Conservation (phyloP, 2,329 filamentous ascomycete species). For the Diplodia corticola region DNA sequence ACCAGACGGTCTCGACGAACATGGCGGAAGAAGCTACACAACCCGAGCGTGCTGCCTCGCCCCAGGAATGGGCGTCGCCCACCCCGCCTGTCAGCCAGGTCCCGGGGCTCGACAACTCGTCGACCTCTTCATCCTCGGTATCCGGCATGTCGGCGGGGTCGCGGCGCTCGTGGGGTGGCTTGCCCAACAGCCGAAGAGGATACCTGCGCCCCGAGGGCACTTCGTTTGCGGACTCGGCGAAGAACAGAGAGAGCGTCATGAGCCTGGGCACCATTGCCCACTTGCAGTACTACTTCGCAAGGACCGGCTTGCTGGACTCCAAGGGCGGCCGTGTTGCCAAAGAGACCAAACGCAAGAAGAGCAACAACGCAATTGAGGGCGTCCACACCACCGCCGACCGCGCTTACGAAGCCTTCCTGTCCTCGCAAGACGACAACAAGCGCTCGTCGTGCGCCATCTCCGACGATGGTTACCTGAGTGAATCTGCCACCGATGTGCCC, state of each 20-base stretch:
- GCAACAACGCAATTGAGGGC: constrained; percentile 33
- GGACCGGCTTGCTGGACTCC: constrained; percentile 88
- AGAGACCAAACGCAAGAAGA: constrained; percentile 57
- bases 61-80: constrained; percentile 64
- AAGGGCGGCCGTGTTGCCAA: constrained; percentile 85
- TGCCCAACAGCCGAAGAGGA: constrained; percentile 63
- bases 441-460: constrained; percentile 16
- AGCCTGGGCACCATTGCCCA: constrained; percentile 95
- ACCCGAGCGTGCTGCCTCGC: constrained; percentile 46
- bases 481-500: constrained; percentile 25
- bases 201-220: constrained; percentile 87
- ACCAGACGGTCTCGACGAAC: neutral
- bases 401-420: neutral
- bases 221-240: constrained; percentile 86
- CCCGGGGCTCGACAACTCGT: constrained; percentile 62
- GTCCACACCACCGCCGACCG: constrained; percentile 31
- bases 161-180: constrained; percentile 46
- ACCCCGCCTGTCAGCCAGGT: constrained; percentile 62
- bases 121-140: constrained; percentile 55
- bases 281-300: constrained; percentile 96
- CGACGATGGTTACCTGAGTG: constrained; percentile 32
- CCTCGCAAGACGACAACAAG: constrained; percentile 5
- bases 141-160: constrained; percentile 65
- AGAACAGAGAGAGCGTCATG: constrained; percentile 90
- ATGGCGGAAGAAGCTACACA: constrained; percentile 17